Base-by-base conservation (phyloP, 306 rosid species). In the Prunus padus region DNA sequence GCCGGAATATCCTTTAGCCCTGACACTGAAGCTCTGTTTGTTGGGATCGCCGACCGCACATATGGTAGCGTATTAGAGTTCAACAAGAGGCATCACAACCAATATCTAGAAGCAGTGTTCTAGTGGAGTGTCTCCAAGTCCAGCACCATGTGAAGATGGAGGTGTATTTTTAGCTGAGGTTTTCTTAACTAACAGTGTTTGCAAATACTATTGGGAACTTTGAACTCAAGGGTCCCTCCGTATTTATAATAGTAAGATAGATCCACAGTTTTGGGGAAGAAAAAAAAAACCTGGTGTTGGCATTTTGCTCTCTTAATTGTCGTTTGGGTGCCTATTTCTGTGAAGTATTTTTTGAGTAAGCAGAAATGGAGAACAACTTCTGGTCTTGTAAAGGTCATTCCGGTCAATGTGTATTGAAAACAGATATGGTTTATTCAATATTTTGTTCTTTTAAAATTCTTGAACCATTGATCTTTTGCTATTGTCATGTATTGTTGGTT, bases 1-100 rank as follows among this genome's bases (percentile, higher is more conserved):
- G 97, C 97, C 23, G 98, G 98, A 8, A 60, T 92, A 69, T 86
- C 97, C 19, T 95, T 95, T 44, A 92, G 97, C 87, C 99, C 99
- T 0, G 98, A 95, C 80, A 78, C 82, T 4, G 89, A 92, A 71
- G 91, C 99, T 52, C 82, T 95, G 14, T 95, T 92, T 79, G 82
- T 95, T 25, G 99, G 92, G 6, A 70, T 95, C 11, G 91, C 97
- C 5, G 99, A 95, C 68, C 92, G 96, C 42, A 88, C 90, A 1
- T 95, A 95, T 13, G 97, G 97, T 19, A 92, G 99, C 63, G 75
- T 95, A 72, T 80, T 95, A 59, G 97, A 95, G 88, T 92, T 89
- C 78, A 89, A 67, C 75, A 84, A 82, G 79, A 87, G 72, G 71
- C 93, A 74, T 65, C 19, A 59, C 23, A 66, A 84, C 72, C 76